Base-by-base conservation (phyloP, 2,329 filamentous ascomycete species). In the Knufia petricola region DNA sequence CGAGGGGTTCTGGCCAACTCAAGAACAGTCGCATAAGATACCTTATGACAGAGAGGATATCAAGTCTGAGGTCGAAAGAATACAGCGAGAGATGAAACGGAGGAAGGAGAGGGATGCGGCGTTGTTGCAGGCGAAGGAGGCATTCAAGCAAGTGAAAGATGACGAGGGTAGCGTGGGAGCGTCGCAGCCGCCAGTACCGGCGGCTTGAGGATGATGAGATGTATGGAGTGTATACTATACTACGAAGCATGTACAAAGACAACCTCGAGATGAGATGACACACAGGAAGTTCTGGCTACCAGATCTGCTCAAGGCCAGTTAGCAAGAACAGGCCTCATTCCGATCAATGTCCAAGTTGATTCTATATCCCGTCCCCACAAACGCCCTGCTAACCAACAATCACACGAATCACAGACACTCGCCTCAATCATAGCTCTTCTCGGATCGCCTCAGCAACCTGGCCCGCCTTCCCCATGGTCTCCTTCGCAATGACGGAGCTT, bases 1-100 rank as follows among this genome's bases (percentile, higher is more conserved):
- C 1, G 82, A 85, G 19, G 85, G 84, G 50, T 98, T 98, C 75
- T 98, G 92, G 92, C 92, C 92, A 23, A 87, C 82, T 61, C 74
- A 68, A 7, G 66, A 69, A 51, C 69, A 73, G 53, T 75, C 73
- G 54, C 71, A 75, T 55, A 68, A 67, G 46, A 75, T 77, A n/a
- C 73, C 75, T 0, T 58, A 70, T 17, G 72, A 75, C 38, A 72
- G 69, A 10, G 71, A 74, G 21, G 69, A 75, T 48, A 92, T 98
- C 61, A 77, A 82, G 50, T 77, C 76, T 54, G 92, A 98, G 71
- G 64, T 81, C 77, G 63, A 69, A 64, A 56, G 66, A 61, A 55
- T 71, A 66, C 65, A 69, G 46, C 69, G 74, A 54, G 71, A 72
- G 58, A 61, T 74, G 61, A 65, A 64, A 42, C 57, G 60, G 24